Percentiles rank a stretch among this genome's conserved stretches.
These are phyloP conservation scores for Cladorrhinum sp. DNA, from an alignment of 2,329 filamentous ascomycete genomes.

Conservation along the genomic window DNA sequence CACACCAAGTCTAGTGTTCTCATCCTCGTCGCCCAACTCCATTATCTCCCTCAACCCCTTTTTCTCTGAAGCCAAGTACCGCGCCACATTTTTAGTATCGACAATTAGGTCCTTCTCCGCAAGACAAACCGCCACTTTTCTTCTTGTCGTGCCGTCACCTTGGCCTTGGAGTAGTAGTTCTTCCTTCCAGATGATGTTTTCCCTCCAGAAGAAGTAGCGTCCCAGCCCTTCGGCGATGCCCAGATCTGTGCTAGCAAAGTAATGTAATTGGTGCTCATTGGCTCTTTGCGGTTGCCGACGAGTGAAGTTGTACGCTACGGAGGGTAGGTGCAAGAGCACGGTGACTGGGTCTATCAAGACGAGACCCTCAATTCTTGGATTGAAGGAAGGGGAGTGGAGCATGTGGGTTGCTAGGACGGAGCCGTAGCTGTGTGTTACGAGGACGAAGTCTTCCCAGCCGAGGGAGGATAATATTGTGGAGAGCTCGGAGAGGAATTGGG, in stretches of 20 bases:
- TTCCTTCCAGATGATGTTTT: constrained; percentile 69
- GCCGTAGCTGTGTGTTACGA: constrained; percentile 64
- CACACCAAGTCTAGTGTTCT: constrained; percentile 6
- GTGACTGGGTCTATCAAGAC: constrained; percentile 61
- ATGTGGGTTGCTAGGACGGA: constrained; percentile 62
- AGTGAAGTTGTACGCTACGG: constrained; percentile 71
- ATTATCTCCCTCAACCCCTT: not conserved
- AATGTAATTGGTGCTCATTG: constrained; percentile 70
- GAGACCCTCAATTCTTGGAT: constrained; percentile 47
- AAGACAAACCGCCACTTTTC: constrained; percentile 55
- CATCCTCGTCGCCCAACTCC: constrained; percentile 25
- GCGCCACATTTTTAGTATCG: constrained; percentile 54
- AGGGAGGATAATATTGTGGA: constrained; percentile 55
- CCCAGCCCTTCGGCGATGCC: constrained; percentile 63
- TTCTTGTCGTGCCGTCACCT: constrained; percentile 17
- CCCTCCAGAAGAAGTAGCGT: constrained; percentile 67
- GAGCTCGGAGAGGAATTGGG: constrained; percentile 56
- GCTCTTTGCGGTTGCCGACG: constrained; percentile 49
- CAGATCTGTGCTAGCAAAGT: constrained; percentile 66
- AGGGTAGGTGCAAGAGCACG: constrained; percentile 64
- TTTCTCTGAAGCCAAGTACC: constrained; percentile 48
- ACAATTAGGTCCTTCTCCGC: constrained; percentile 63
- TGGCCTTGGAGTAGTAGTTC: too few relatives aligned
- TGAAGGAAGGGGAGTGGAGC: constrained; percentile 47
- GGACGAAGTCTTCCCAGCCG: constrained; percentile 46